Base-by-base conservation (phyloP, 768 basidiomycete genomes). In the Hirschioporus abietinus region DNA sequence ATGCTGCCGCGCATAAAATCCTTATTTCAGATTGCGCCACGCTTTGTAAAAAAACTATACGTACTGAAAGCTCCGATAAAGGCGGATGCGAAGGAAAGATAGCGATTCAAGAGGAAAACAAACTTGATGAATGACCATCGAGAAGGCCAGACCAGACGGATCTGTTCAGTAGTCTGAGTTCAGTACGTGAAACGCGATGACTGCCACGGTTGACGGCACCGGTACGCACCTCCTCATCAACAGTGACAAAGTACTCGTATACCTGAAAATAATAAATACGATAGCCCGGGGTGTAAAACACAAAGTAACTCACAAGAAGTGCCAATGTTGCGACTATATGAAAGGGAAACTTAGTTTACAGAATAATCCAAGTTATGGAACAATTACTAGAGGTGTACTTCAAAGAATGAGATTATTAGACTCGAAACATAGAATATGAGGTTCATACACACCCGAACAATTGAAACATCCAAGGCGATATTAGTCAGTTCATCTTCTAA, bases 71-170 rank as follows among this genome's bases (percentile, higher is more conserved):
- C 20, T 52, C 42, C 42, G 42, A 52, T 52, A 20, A 52, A 52
- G 20, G 42, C 42, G 42, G 42, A 52, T 52, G 42, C 42, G 42
- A 61, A 61, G 6, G 60, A 25, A 17, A 61, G 60, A 34, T 61
- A 61, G 5, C 60, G 60, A 24, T 61, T 61, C 24, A 61, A 34
- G 60, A 61, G 60, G 23, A 61, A 61, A 61, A 61, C 30, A 24
- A 61, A 61, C 30, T 61, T 61, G 24, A 34, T 25, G 24, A 61
- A 25, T 8, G 25, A 25, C 60, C 60, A 61, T 18, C 60, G 24
- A 23, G 60, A 25, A 17, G 60, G 60, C 60, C 60, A 61, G 15
- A 61, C 60, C 23, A 61, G 30, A 25, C 25, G 25, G 23, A 24
- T 61, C 60, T 61, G 10, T 23, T 20, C 12, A 52, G 20, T 12